phyloP scores from a whole-genome alignment of 2,329 filamentous ascomycete species.

The Colletotrichum tamarilloi region DNA sequence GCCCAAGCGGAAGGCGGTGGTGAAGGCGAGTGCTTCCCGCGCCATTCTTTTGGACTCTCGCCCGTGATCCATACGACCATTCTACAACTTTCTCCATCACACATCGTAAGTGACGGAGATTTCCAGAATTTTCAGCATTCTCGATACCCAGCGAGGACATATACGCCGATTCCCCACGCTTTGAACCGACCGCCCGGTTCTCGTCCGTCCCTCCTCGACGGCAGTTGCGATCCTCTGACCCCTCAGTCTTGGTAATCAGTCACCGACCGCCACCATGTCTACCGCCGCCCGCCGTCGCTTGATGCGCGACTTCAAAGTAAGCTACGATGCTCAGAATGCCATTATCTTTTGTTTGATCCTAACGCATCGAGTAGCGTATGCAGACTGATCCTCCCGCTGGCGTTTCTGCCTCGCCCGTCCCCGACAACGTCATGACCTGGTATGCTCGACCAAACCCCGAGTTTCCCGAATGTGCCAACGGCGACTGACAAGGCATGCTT shows the following conservation, averaged over 20 bases:
- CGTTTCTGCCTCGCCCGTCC: conserved; percentile 94
- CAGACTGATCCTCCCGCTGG: conserved; percentile 98
- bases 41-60: conserved; percentile 20
- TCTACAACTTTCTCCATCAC: conserved; percentile 11
- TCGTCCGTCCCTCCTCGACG: neutral
- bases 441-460: conserved; percentile 54
- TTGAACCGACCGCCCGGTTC: neutral
- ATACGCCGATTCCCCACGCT: neutral
- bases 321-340: conserved; percentile 32
- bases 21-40: conserved; percentile 28
- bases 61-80: neutral
- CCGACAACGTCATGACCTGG: conserved; percentile 98
- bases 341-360: neutral
- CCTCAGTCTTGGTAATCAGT: conserved; percentile 23
- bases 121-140: conserved; percentile 2
- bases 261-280: conserved; percentile 66
- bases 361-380: conserved; percentile 79
- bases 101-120: neutral
- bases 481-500: conserved; percentile 25
- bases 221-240: conserved; percentile 7
- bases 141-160: neutral
- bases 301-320: conserved; percentile 99
- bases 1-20: conserved; percentile 34
- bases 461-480: neutral
- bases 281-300: conserved; percentile 94